Base-by-base conservation (phyloP, 225 moss, liverwort and hornwort species). In the Antitrichia curtipendula region DNA sequence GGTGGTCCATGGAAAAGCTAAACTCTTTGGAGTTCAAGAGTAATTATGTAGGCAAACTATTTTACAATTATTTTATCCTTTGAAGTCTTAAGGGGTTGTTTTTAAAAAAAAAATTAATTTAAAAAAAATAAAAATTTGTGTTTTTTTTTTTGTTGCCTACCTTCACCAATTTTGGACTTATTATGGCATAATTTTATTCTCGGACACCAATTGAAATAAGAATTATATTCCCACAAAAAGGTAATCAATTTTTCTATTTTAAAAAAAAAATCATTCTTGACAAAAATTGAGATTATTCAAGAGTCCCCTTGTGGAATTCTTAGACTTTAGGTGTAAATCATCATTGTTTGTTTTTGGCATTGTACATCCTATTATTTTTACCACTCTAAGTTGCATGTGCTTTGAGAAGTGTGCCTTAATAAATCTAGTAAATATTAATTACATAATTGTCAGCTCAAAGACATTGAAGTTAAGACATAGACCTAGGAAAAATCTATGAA, bases 201-300 rank as follows among this genome's bases (percentile, higher is more conserved):
- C 2, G 2, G 1, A 2, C 6, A 11, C 3, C 0, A 1, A n/a
- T 66, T n/a, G 17, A 66, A 66, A 21, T 66, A 36, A 5, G 36
- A 64, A 36, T 64, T 66, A 66, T n/a, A n/a, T 12, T n/a, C 2
- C 2, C 2, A 12, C 2, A 12, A 0, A 66, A 66, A 66, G 19
- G 20, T 20, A 65, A 65, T 20, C 0, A 36, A 1, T 65, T 20
- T 20, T 65, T 0, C 2, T 32, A 2, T 36, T 20, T 36, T 64
- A 9, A 36, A 5, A 65, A 36, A 18, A 34, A 10, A 61, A 45
- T 45, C 8, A 58, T 24, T 11, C 58, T 58, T 24, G 58, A 20
- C 8, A 58, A 24, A 58, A 11, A 58, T 58, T 58, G 58, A 58
- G 10, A 58, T 58, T 5, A 11, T 56, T 56, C 56, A 54, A 22